A percentile compares a stretch with the other conserved stretches of the same genome.
Conservation (phyloP, 2,329 filamentous ascomycete genomes). For the Colletotrichum simmondsii region DNA sequence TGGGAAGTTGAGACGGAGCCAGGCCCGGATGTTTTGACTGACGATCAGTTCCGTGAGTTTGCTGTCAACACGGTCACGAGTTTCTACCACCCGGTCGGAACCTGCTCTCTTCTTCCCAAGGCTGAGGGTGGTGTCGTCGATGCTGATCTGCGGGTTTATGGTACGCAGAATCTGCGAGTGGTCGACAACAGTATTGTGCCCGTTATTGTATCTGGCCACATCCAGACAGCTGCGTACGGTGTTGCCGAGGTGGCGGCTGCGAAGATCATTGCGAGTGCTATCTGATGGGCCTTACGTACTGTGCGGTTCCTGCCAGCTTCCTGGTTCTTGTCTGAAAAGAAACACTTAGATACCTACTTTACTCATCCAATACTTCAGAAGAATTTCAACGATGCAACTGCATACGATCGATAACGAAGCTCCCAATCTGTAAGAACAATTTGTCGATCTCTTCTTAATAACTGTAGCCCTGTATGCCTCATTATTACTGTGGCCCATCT, state of each 20-base stretch:
- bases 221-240: constrained; percentile 60
- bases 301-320: background rate
- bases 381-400: too few relatives aligned
- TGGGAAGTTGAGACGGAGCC: constrained; percentile 31
- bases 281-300: background rate
- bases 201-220: constrained; percentile 54
- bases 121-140: constrained; percentile 53
- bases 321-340: background rate
- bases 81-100: constrained; percentile 51
- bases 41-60: constrained; percentile 20
- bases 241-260: constrained; percentile 52
- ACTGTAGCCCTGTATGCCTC: too few relatives aligned
- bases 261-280: constrained; percentile 18
- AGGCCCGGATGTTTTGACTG: constrained; percentile 18
- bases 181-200: constrained; percentile 56
- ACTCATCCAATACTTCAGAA: too few relatives aligned
- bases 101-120: constrained; percentile 52
- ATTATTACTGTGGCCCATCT: too few relatives aligned
- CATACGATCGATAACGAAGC: too few relatives aligned
- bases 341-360: too few relatives aligned
- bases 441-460: too few relatives aligned
- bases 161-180: constrained; percentile 53
- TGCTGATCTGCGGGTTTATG: constrained; percentile 51
- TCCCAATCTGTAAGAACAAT: too few relatives aligned
- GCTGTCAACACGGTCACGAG: constrained; percentile 13